Evolutionary conservation across 352 stramenopile genomes (phyloP).

Genomic region (Phytophthora capsici): DNA sequence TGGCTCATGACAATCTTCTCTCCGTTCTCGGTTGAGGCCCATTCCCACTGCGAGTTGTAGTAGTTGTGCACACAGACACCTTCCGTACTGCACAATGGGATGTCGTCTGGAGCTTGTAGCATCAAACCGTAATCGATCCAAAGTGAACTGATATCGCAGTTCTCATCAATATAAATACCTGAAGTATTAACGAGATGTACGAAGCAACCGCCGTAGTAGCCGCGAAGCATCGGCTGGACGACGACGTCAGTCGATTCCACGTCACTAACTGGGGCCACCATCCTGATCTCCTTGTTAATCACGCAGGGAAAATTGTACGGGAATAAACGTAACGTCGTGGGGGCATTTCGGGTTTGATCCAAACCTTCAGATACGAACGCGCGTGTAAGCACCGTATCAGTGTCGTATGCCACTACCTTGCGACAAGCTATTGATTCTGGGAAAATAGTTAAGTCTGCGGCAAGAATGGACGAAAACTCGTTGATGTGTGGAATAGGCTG

Average conservation of each 20-base stretch:
- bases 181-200: constrained; percentile 39
- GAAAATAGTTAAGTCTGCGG: constrained; percentile 42
- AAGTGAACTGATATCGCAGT: constrained; percentile 29
- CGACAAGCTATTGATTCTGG: constrained; percentile 36
- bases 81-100: constrained; percentile 36
- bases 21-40: constrained; percentile 15
- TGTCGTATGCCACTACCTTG: constrained; percentile 19
- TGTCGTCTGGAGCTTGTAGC: constrained; percentile 39
- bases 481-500: constrained; percentile 41
- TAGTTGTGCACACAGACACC: constrained; percentile 43
- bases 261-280: constrained; percentile 22
- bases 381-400: constrained; percentile 17
- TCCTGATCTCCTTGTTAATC: constrained; percentile 23
- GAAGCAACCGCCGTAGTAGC: constrained; percentile 42
- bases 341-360: constrained; percentile 42
- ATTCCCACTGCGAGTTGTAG: constrained; percentile 46
- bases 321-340: constrained; percentile 40
- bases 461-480: constrained; percentile 42
- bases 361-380: constrained; percentile 39
- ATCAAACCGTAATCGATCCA: constrained; percentile 47
- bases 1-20: constrained; percentile 25
- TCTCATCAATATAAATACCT: constrained; percentile 39
- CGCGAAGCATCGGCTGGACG: constrained; percentile 40
- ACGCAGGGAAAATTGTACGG: constrained; percentile 45
- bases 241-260: constrained; percentile 18